Evolutionary conservation across 2,329 filamentous ascomycete species (phyloP), one percentile per base, ranked within the genome.

Genomic region (Sporothrix globosa): DNA sequence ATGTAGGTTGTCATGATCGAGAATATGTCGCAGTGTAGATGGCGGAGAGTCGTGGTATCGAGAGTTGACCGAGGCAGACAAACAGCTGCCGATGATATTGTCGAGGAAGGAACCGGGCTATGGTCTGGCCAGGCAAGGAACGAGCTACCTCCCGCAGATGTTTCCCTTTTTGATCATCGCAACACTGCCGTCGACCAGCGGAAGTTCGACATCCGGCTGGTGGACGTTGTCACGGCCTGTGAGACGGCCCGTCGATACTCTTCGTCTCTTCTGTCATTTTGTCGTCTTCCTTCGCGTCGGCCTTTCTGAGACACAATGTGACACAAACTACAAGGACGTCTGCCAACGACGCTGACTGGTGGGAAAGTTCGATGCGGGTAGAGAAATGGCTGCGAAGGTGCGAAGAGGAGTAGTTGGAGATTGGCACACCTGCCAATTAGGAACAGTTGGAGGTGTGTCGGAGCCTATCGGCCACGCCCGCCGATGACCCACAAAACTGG

Each of bases 1-100:
- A 52, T 50, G 61, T 52, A 14, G 24, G 27, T 19, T 21, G 61
- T 10, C 71, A 72, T 72, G n/a, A 54, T 56, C 17, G 24, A 48
- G 19, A 34, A 34, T 34, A 34, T 6, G 34, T 34, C 17, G 9
- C 24, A 19, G 41, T 11, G 53, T 21, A 11, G 48, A 53, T 34
- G 48, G 46, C 14, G 46, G 30, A 14, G 10, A 10, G 39, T n/a
- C 1, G 3, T 48, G 30, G 60, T 46, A 30, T 24, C 41, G 41
- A 10, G 41, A 30, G 21, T 24, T 9, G 19, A 52, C 10, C n/a
- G 11, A 27, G 19, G 21, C 5, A 4, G 39, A 52, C 21, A 19
- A 3, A n/a, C 30, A n/a, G 41, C 41, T 48, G 60, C 21, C 41
- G 41, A 63, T 63, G 41, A 21, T 52, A 5, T 24, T 52, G 2